Base-by-base conservation (phyloP, 1,284 basidiomycete genomes). In the Cutaneotrichosporon sp. region DNA sequence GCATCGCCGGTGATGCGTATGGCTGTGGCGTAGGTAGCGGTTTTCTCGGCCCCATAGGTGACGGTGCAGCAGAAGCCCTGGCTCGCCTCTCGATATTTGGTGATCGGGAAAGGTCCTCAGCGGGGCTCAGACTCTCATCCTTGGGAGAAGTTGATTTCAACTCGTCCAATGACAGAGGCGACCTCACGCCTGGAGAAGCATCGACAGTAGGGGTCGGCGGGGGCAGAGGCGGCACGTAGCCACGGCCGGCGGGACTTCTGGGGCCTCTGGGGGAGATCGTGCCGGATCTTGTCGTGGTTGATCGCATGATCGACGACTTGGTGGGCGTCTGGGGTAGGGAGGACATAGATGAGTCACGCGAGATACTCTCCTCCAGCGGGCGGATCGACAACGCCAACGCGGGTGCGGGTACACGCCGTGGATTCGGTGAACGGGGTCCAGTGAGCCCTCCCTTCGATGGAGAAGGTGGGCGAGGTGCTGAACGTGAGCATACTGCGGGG, bases 181-280 rank as follows among this genome's bases (percentile, higher is more conserved):
- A 19, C 34, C 16, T 16, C 14, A n/a, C 17, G 34, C 14, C 17
- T n/a, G 34, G 10, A 33, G 10, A 22, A 24, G 32, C 14, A 4
- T 20, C 29, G 20, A 25, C 11, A n/a, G 11, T 41, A 6, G 38
- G 11, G 9, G 38, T 37, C 3, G 57, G 57, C 3, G 53, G 57
- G 5, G 57, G 53, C 1, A 55, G 50, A 0, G 57, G 57, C 0
- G 52, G 22, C 4, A 52, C 44, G 19, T 59, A 55, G n/a, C 38
- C 17, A 3, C 49, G 44, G 1, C 38, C 37, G 3, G 27, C n/a
- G 11, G 46, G 53, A 7, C 29, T 24, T 26, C 54, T 49, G 14
- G 56, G 56, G 8, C 52, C 56, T 8, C 52, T 50, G 1, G 54
- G 54, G 0, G 52, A 54, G 42, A 58, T n/a, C 7, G 56, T 58